Conservation (phyloP, 345 rosid genomes). For the Aethionema arabicum region DNA sequence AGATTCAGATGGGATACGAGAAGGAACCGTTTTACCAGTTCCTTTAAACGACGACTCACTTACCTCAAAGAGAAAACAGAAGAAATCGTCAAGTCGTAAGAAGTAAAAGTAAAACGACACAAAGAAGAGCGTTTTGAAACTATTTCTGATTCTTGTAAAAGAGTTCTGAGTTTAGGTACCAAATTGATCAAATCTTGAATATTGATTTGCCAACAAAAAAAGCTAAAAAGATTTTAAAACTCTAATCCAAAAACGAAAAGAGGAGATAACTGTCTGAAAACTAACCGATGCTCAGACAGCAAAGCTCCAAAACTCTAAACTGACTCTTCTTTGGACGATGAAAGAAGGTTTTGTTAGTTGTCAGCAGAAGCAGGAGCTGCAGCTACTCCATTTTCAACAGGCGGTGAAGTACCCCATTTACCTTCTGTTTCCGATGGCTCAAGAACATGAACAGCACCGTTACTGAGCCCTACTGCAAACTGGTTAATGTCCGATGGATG, state of each 20-base stretch:
- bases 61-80: slow-evolving; percentile 41
- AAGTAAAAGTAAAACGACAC: slow-evolving; percentile 29
- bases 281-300: too few species aligned
- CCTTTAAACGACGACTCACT: slow-evolving; percentile 53
- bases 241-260: too few species aligned
- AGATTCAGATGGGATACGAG: slow-evolving; percentile 55
- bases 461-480: slow-evolving; percentile 73
- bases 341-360: slow-evolving; percentile 42
- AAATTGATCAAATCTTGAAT: too few species aligned
- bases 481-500: slow-evolving; percentile 73
- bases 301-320: too few species aligned
- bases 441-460: slow-evolving; percentile 63
- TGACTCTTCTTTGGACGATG: too few species aligned
- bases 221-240: too few species aligned
- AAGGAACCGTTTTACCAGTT: slow-evolving; percentile 69
- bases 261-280: too few species aligned
- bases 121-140: not conserved
- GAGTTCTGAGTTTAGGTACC: too few species aligned
- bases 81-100: slow-evolving; percentile 50
- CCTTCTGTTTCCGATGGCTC: slow-evolving; percentile 80
- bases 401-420: slow-evolving; percentile 84
- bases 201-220: too few species aligned
- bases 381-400: slow-evolving; percentile 68
- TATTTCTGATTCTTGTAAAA: too few species aligned
- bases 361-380: slow-evolving; percentile 48